phyloP scores from a whole-genome alignment of 139 green algal genomes.

The Tetradesmus lagerheimii region DNA sequence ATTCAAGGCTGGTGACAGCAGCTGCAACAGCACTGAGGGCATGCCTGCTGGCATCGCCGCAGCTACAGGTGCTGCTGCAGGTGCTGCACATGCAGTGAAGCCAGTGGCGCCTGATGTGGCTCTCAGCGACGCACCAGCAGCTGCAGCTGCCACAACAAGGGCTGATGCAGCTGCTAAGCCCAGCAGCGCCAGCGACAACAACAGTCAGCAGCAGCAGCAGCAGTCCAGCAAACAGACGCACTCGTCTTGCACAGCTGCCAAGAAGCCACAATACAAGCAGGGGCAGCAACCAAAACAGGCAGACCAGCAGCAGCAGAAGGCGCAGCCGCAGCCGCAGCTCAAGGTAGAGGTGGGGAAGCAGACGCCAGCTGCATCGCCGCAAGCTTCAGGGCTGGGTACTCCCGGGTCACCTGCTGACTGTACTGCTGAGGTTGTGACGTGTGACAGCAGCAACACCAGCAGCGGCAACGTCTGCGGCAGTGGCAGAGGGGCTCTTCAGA shows the following conservation, averaged over 20 bases:
- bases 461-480: not conserved
- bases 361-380: not conserved
- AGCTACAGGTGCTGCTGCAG: not conserved
- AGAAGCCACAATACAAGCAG: slow-evolving; percentile 14
- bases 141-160: not conserved
- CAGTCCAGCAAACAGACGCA: not conserved
- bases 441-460: not conserved
- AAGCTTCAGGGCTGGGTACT: not conserved
- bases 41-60: not conserved
- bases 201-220: not conserved
- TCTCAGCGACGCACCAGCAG: not conserved
- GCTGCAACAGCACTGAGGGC: not conserved
- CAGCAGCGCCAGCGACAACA: not conserved
- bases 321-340: slow-evolving; percentile 2
- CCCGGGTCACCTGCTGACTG: not conserved
- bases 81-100: not conserved
- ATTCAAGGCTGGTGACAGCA: not conserved
- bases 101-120: not conserved
- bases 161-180: not conserved
- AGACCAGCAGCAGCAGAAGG: not conserved
- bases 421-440: not conserved
- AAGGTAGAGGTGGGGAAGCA: not conserved
- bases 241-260: not conserved
- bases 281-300: not conserved
- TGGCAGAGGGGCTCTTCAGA: not conserved